Evolutionary conservation across 2,329 filamentous ascomycete species (phyloP), one percentile per base, ranked within the genome.

Genomic region (Venturia aucupariae): DNA sequence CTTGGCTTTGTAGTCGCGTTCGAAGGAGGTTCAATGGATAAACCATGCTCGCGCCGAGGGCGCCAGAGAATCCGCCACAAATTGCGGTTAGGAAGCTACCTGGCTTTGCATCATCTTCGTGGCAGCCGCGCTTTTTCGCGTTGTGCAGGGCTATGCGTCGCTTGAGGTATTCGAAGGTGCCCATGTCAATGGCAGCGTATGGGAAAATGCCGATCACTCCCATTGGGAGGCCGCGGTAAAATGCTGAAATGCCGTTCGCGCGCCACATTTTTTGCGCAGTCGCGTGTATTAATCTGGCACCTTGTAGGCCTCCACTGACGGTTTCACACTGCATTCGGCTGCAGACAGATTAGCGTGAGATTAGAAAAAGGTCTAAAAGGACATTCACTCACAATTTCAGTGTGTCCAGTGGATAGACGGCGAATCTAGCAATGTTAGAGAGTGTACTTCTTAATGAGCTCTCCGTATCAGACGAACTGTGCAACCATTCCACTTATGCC

Each of bases 191-290:
- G 61, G 94, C 94, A 51, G 92, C 93, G 75, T 97, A 99, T 0
- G 94, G 94, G 71, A 99, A 99, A 86, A 97, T 97, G 73, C 94
- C 94, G 61, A 97, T 79, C 4, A 99, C 82, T 19, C 94, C 94
- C 84, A 97, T 94, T 0, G 92, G 92, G 41, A 99, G 83, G 48
- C 94, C 94, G 63, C 93, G 90, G 75, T 97, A 99, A 67, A 92
- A 93, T 7, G 90, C 83, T 39, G 84, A 80, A 35, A 92, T 69
- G 27, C 90, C 90, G 65, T 90, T 89, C 66, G 86, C 84, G 48
- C 82, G 83, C 80, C 87, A 91, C 88, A 99, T 96, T 74, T 92
- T 96, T 73, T 84, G 83, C 2, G 90, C 90, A 0, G 93, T 97
- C 60, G 89, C 86, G 35, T 86, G 78, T 67, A 99, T 90, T 39